phyloP scores from a whole-genome alignment of 2,329 filamentous ascomycete genomes.

The Colletotrichum tabaci region DNA sequence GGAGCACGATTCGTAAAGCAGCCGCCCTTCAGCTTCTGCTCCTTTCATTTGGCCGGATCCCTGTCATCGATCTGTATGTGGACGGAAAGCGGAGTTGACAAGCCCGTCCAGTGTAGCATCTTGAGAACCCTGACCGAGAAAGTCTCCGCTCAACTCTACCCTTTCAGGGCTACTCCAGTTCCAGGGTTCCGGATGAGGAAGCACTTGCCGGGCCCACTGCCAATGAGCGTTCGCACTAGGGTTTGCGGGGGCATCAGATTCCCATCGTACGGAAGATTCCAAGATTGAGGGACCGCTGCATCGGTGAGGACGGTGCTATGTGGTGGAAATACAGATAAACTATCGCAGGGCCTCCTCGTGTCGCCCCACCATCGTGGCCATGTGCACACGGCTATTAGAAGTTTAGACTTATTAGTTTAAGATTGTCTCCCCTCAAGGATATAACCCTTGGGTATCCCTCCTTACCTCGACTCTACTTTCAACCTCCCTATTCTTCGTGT shows the following conservation, averaged over 20 bases:
- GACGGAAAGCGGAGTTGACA: slow-evolving; percentile 10
- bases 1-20: background rate
- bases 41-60: slow-evolving; percentile 29
- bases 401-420: slow-evolving; percentile 19
- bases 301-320: slow-evolving; percentile 3
- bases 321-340: slow-evolving; percentile 14
- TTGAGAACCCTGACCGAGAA: slow-evolving; percentile 2
- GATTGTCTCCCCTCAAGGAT: background rate
- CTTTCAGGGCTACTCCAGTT: background rate
- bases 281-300: slow-evolving; percentile 20
- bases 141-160: slow-evolving; percentile 10
- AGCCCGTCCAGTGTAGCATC: slow-evolving; percentile 23
- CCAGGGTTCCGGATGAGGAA: slow-evolving; percentile 9
- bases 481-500: background rate
- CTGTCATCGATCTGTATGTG: slow-evolving; percentile 8
- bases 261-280: slow-evolving; percentile 4
- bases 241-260: background rate
- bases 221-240: slow-evolving; percentile 5
- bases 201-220: background rate
- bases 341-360: slow-evolving; percentile 10
- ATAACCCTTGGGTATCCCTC: background rate
- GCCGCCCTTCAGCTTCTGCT: background rate
- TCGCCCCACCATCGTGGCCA: slow-evolving; percentile 12
- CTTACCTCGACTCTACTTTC: too few species aligned
- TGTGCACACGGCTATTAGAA: background rate